Base-by-base conservation (phyloP, 2,329 filamentous ascomycete genomes). In the Aspergillus sp. region DNA sequence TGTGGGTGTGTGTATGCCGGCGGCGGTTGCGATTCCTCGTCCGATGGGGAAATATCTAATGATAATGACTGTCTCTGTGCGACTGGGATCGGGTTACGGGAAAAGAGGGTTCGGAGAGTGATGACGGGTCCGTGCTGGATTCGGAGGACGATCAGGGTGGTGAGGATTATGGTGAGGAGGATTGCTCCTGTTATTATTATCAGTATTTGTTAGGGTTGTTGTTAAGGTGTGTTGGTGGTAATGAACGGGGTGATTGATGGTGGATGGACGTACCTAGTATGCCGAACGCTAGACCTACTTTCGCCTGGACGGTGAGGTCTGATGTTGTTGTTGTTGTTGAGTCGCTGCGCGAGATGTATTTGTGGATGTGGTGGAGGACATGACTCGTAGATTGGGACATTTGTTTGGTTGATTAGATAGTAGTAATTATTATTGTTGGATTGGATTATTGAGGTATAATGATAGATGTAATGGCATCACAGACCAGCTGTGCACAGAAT, bases 51-150 rank as follows among this genome's bases (percentile, higher is more conserved):
- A 3, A 27, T 27, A 8, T 27, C 25, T 27, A 27, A 1, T 27
- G 25, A 27, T 27, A 27, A 27, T 27, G 25, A 27, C 1, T 27
- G 25, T 27, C 25, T 27, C 1, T 27, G 25, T 27, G 2, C 1
- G 25, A 3, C 8, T 27, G 25, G 25, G 7, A 27, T 27, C 25
- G 25, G 25, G 2, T 47, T 50, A 1, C 41, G 57, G 6, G 17
- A 42, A 6, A 58, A 38, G 10, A 58, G 32, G 0, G 50, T 25
- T 13, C 50, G 7, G n/a, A 49, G 38, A 39, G 50, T 58, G n/a
- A 54, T 17, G 27, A 27, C 8, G 8, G 57, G 57, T 2, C 50
- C 57, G 50, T 41, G 49, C 42, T 58, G 52, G 27, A 58, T 41
- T 32, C 57, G 57, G n/a, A 58, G 30, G 17, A 58, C 25, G 5